Evolutionary conservation across 768 basidiomycete species (phyloP).

Genomic region (Tulasnella sp.): DNA sequence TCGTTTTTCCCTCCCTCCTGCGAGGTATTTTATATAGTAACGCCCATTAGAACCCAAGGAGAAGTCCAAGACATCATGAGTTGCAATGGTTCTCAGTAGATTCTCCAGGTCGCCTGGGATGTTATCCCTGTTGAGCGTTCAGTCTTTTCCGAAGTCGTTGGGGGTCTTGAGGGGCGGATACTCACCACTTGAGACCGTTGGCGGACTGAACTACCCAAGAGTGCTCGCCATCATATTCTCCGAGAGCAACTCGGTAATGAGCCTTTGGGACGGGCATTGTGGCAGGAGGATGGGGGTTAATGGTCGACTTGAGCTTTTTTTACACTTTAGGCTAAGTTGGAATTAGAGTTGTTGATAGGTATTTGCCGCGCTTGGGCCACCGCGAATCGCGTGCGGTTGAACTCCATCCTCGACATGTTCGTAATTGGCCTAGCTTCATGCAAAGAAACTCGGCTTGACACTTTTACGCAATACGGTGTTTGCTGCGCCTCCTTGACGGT

Average conservation of each 20-base stretch:
- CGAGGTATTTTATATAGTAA: constrained; percentile 16
- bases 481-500: neutral
- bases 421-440: too few relatives aligned
- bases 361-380: neutral
- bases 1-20: neutral
- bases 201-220: constrained; percentile 14
- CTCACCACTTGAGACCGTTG: constrained; percentile 8
- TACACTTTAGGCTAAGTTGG: neutral
- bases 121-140: constrained; percentile 1
- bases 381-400: neutral
- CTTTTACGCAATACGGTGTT: neutral
- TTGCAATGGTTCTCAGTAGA: neutral
- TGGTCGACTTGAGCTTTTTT: neutral
- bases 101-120: constrained; percentile 10
- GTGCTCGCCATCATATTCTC: constrained; percentile 18
- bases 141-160: neutral
- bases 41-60: constrained; percentile 15
- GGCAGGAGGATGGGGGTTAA: neutral
- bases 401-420: too few relatives aligned
- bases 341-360: neutral
- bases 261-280: constrained; percentile 9
- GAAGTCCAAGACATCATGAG: constrained; percentile 15
- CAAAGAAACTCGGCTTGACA: too few relatives aligned
- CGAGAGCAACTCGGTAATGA: constrained; percentile 29
- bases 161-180: neutral